Conservation (phyloP, 2,329 filamentous ascomycete species). For the Westerdykella ornata region DNA sequence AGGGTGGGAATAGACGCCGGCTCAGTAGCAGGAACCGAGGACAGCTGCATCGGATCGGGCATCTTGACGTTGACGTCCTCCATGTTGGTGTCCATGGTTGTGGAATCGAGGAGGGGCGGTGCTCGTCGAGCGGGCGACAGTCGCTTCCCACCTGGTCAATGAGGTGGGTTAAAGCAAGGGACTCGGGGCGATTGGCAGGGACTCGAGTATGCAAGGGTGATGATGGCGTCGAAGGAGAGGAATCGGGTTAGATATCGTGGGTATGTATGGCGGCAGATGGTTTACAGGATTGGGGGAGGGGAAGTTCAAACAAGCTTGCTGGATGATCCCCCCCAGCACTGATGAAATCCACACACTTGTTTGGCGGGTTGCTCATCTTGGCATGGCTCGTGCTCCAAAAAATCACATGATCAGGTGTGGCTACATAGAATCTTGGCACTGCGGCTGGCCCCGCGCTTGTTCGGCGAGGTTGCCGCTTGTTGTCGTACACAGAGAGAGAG, state of each 20-base stretch:
- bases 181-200: constrained; percentile 1
- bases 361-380: no score
- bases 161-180: constrained; percentile 1
- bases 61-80: constrained; percentile 94
- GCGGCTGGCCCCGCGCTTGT: no score
- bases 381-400: no score
- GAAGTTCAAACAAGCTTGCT: no score
- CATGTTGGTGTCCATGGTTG: constrained; percentile 93
- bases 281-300: no score
- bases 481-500: no score
- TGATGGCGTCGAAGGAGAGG: constrained; percentile 11
- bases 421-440: no score
- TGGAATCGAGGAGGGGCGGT: constrained; percentile 4
- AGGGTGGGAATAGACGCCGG: constrained; percentile 85
- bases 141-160: no score
- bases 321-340: no score
- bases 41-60: constrained; percentile 67
- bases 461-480: no score
- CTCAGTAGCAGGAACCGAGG: constrained; percentile 63
- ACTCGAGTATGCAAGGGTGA: constrained; percentile 1
- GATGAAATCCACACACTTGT: no score
- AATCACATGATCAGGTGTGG: no score
- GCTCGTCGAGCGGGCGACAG: background rate
- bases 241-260: constrained; percentile 14
- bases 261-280: background rate